Percentiles rank a stretch among this genome's conserved stretches.
These are phyloP conservation scores for Fistulifera pelliculosa DNA, from an alignment of 108 stramenopile genomes.

Conservation along the genomic window DNA sequence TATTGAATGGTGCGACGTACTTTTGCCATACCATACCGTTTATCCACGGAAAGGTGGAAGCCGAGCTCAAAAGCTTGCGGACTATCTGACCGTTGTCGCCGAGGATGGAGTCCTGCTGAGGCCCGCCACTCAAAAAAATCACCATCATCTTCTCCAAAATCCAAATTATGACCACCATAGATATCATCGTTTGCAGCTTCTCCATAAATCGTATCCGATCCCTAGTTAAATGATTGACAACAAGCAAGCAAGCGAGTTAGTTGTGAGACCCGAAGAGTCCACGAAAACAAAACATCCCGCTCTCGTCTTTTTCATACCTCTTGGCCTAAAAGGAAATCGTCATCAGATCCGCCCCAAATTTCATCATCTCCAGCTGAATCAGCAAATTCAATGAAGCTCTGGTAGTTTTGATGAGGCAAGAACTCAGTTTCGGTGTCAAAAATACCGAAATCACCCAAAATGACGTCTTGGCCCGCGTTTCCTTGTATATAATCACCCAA, in stretches of 20 bases:
- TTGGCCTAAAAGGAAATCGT: constrained; percentile 20
- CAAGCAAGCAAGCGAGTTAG: background rate
- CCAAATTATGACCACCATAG: constrained; percentile 19
- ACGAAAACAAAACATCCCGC: too few relatives aligned
- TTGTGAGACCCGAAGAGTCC: too few relatives aligned
- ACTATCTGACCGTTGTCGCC: constrained; percentile 30
- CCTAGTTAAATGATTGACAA: background rate
- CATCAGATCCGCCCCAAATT: constrained; percentile 13
- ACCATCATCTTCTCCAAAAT: constrained; percentile 13
- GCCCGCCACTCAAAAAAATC: constrained; percentile 15
- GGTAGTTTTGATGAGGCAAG: constrained; percentile 1
- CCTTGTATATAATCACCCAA: constrained; percentile 17
- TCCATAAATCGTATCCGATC: constrained; percentile 14
- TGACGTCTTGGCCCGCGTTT: constrained; percentile 18
- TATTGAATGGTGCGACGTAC: constrained; percentile 16
- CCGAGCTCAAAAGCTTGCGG: background rate
- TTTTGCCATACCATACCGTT: constrained; percentile 11
- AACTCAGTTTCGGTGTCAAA: constrained; percentile 1
- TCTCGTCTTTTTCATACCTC: too few relatives aligned
- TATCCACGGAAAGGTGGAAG: constrained; percentile 14
- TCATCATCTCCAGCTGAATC: constrained; percentile 16
- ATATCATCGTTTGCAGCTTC: constrained; percentile 18
- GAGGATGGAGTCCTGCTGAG: constrained; percentile 14
- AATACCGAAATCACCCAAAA: constrained; percentile 25
- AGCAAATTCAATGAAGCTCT: constrained; percentile 4